Evolutionary conservation across 140 eudicot genomes (phyloP), one percentile per base, ranked within the genome.

Genomic region (Senecio squalidus): DNA sequence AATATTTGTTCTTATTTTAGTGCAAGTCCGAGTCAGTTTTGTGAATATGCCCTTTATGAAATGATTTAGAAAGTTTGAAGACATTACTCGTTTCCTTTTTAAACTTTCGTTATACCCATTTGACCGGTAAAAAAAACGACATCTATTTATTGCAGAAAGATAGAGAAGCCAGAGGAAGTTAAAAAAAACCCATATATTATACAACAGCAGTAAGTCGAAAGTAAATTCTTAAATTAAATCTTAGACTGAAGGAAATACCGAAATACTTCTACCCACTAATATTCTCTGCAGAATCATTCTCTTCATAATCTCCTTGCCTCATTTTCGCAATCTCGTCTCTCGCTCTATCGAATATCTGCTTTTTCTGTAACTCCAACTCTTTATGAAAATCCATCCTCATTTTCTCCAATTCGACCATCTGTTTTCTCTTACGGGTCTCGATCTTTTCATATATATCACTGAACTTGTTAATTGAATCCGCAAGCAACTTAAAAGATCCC

Each of bases 331-430:
- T 74, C 67, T 80, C 80, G 11, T 76, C 80, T 33, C 45, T 74
- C 23, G 86, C 79, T 55, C 78, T 68, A 67, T 84, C 84, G 46
- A 80, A 55, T 15, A 84, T 80, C 56, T 84, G 57, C 62, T 70
- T 67, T 72, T 72, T 84, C 66, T 76, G 84, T 58, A 66, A 38
- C 55, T 84, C 93, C 62, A 80, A 31, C 10, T 83, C 84, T 20
- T 74, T 75, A 22, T 66, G 73, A 26, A 83, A 78, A 33, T 83
- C 74, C 82, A 79, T 79, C 70, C 86, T 73, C 86, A 80, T 83
- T 44, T 70, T 83, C 31, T 83, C 92, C 36, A 80, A 58, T 74
- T 83, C 92, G 40, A 73, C 30, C 84, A 83, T 76, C 48, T 83
- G 80, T 48, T 80, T 51, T 60, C 93, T 70, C 66, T 80, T 83